These are phyloP conservation scores for Gynochthodes officinalis DNA, from an alignment of 257 asterid genomes.

Conservation along the genomic window DNA sequence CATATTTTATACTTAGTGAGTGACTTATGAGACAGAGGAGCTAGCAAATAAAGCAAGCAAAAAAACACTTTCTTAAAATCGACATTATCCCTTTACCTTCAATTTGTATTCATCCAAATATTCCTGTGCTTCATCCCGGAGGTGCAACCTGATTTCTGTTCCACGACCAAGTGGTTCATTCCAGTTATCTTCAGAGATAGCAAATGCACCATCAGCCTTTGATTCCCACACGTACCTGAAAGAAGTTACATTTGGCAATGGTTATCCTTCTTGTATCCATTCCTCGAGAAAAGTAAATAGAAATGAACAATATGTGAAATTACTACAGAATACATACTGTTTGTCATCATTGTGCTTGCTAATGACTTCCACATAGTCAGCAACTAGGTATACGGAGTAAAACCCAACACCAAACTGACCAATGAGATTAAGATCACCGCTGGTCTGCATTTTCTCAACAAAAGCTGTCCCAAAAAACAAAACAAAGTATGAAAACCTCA, in stretches of 20 bases:
- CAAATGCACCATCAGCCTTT: conserved; percentile 94
- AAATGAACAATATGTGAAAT: not conserved
- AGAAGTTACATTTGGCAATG: conserved; percentile 14
- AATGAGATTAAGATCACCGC: conserved; percentile 90
- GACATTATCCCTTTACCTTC: conserved; percentile 42
- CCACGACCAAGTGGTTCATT: conserved; percentile 97
- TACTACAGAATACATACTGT: conserved; percentile 49
- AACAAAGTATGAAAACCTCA: conserved; percentile 2
- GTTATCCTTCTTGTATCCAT: not conserved
- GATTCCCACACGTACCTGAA: conserved; percentile 93
- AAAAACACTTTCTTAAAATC: not conserved
- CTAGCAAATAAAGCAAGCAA: not conserved
- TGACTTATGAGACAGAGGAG: not conserved
- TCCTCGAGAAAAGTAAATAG: not conserved
- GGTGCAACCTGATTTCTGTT: conserved; percentile 84
- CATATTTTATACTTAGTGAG: not conserved
- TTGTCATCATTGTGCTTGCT: conserved; percentile 92
- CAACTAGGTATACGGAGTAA: conserved; percentile 91
- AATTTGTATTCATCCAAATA: conserved; percentile 75
- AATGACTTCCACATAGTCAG: conserved; percentile 90
- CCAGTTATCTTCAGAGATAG: conserved; percentile 83
- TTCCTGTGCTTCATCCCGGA: conserved; percentile 89
- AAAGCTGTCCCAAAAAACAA: conserved; percentile 53
- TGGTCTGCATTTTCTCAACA: conserved; percentile 95
- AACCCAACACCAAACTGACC: conserved; percentile 99